phyloP scores from a whole-genome alignment of 2,329 filamentous ascomycete species.

The Chrysosporium keratinophilum region DNA sequence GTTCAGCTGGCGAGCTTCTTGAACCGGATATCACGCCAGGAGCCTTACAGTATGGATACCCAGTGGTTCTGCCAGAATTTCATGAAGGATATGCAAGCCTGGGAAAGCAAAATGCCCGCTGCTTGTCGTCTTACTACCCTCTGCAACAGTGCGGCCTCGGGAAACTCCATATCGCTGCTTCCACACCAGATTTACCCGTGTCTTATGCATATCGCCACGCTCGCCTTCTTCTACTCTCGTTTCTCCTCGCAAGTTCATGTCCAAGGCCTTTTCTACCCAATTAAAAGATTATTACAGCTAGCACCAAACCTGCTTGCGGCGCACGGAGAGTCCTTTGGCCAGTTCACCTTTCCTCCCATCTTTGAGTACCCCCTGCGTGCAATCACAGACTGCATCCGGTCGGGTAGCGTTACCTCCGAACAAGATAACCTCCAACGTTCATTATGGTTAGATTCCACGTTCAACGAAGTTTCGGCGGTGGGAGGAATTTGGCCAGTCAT shows the following conservation, averaged over 20 bases:
- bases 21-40: constrained; percentile 11
- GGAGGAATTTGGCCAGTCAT: constrained; percentile 12
- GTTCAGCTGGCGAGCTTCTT: constrained; percentile 27
- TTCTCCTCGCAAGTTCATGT: constrained; percentile 27
- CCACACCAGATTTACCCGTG: constrained; percentile 34
- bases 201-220: constrained; percentile 29
- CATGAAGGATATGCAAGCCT: constrained; percentile 11
- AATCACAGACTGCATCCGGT: constrained; percentile 22
- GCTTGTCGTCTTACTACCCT: constrained; percentile 6
- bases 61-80: constrained; percentile 9
- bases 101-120: constrained; percentile 11
- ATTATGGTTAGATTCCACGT: constrained; percentile 7
- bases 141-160: background rate
- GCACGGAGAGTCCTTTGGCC: constrained; percentile 31
- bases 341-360: constrained; percentile 30
- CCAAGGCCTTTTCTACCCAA: constrained; percentile 26
- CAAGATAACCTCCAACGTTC: background rate
- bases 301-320: constrained; percentile 28
- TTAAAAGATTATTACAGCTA: constrained; percentile 30
- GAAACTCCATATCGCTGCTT: constrained; percentile 19
- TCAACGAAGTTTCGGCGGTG: background rate
- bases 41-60: background rate
- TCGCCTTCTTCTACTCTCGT: constrained; percentile 29
- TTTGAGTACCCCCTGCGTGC: constrained; percentile 31
- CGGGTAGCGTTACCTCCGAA: background rate